Evolutionary conservation across 768 basidiomycete species (phyloP).

Genomic region (Mycena rosella): DNA sequence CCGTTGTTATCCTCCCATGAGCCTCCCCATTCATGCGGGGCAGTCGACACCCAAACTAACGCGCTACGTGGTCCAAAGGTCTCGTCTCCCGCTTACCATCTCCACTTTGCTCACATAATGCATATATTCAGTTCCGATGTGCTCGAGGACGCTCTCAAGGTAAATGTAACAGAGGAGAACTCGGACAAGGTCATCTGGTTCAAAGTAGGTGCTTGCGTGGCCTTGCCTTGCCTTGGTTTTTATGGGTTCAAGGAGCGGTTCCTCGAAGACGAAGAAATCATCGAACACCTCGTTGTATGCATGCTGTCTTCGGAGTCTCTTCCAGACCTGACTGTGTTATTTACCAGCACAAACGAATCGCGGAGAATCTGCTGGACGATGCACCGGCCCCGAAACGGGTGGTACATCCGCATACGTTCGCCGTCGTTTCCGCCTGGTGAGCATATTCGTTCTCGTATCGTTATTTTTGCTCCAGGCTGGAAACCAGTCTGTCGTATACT

Average conservation of each 20-base stretch:
- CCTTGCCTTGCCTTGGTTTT: slow-evolving; percentile 11
- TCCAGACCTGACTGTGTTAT: background rate
- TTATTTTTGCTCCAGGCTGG: too few species aligned
- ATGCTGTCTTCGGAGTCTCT: background rate
- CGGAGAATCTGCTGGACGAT: slow-evolving; percentile 79
- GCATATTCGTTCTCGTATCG: too few species aligned
- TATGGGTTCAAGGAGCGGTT: slow-evolving; percentile 72
- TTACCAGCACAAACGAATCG: slow-evolving; percentile 73
- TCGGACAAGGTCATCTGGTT: slow-evolving; percentile 76
- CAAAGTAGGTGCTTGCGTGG: slow-evolving; percentile 61
- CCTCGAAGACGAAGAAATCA: slow-evolving; percentile 78
- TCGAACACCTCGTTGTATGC: slow-evolving; percentile 78
- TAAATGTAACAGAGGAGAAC: slow-evolving; percentile 72
- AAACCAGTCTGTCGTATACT: too few species aligned
- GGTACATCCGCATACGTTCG: slow-evolving; percentile 85
- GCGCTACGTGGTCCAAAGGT: slow-evolving; percentile 34
- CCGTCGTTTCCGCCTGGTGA: slow-evolving; percentile 72
- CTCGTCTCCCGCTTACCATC: background rate
- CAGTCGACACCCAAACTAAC: slow-evolving; percentile 23
- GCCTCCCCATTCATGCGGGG: slow-evolving; percentile 22
- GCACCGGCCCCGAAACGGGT: slow-evolving; percentile 84
- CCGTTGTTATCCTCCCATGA: slow-evolving; percentile 12
- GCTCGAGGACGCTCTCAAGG: slow-evolving; percentile 69
- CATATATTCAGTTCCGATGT: slow-evolving; percentile 75
- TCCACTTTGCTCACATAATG: background rate